A percentile compares a stretch with the other conserved stretches of the same genome.
Conservation (phyloP, 2,329 filamentous ascomycete genomes). For the Fusarium algeriense region DNA sequence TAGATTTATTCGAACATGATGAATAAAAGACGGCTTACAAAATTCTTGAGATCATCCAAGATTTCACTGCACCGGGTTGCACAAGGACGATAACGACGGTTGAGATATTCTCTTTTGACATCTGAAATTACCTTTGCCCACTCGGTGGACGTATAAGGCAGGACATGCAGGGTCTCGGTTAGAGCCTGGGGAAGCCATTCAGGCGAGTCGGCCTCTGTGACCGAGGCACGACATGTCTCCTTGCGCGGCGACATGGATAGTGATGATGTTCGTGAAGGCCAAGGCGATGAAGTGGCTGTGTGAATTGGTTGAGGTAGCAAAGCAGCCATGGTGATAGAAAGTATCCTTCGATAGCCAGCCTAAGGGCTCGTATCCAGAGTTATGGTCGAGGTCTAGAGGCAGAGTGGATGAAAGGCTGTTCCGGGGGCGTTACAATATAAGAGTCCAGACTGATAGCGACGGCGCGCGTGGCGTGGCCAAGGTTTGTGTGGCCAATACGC, state of each 20-base stretch:
- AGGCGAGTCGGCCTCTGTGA: constrained; percentile 10
- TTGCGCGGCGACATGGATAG: constrained; percentile 31
- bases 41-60: constrained; percentile 61
- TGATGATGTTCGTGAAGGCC: constrained; percentile 27
- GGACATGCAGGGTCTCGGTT: constrained; percentile 44
- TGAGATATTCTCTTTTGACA: constrained; percentile 66
- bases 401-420: constrained; percentile 27
- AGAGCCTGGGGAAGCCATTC: constrained; percentile 31
- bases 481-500: constrained; percentile 42
- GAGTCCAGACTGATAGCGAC: constrained; percentile 39
- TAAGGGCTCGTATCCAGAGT: constrained; percentile 11
- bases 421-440: constrained; percentile 42
- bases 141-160: constrained; percentile 61
- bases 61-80: constrained; percentile 66
- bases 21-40: constrained; percentile 50
- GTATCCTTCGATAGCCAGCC: constrained; percentile 6
- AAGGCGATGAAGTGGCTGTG: constrained; percentile 27
- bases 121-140: constrained; percentile 66
- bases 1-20: constrained; percentile 14
- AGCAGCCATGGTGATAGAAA: constrained; percentile 34
- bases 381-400: constrained; percentile 14
- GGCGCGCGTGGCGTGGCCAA: constrained; percentile 39
- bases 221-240: constrained; percentile 23
- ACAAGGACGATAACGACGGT: constrained; percentile 65
- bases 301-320: constrained; percentile 33